phyloP scores from a whole-genome alignment of 805 yeast species.

The Torulaspora maleeae region DNA sequence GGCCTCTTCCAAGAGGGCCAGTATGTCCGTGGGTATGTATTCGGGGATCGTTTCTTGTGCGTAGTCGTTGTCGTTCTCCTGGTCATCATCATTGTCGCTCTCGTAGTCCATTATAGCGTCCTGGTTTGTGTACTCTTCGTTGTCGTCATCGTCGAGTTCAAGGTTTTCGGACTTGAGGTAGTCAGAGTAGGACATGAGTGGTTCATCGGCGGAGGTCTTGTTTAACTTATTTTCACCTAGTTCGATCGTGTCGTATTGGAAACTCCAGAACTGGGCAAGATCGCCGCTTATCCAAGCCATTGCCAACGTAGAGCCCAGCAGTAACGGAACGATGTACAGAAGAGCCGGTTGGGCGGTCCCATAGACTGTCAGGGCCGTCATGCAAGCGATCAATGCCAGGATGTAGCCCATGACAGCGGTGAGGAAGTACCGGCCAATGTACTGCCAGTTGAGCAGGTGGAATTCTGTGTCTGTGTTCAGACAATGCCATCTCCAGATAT shows the following conservation, averaged over 20 bases:
- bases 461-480: constrained; percentile 33
- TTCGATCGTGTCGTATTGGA: constrained; percentile 25
- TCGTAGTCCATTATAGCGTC: constrained; percentile 14
- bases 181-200: constrained; percentile 26
- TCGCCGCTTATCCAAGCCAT: constrained; percentile 43
- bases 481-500: constrained; percentile 41
- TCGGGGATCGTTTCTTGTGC: not conserved
- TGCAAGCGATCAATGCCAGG: constrained; percentile 43
- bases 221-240: constrained; percentile 10
- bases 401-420: constrained; percentile 46
- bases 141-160: constrained; percentile 14
- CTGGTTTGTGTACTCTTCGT: constrained; percentile 14
- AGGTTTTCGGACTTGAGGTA: constrained; percentile 11
- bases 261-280: constrained; percentile 39
- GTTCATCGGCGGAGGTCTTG: constrained; percentile 11
- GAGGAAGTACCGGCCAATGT: constrained; percentile 44
- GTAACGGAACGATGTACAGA: constrained; percentile 54
- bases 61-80: constrained; percentile 8
- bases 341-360: constrained; percentile 63
- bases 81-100: constrained; percentile 10
- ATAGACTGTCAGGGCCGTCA: constrained; percentile 38
- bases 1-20: constrained; percentile 8
- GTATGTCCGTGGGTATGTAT: constrained; percentile 9
- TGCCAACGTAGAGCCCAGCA: constrained; percentile 34
- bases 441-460: constrained; percentile 38